Evolutionary conservation across 2,329 filamentous ascomycete genomes (phyloP), one percentile per base, ranked within the genome.

Genomic region (Parasarocladium wereldwijsianum): DNA sequence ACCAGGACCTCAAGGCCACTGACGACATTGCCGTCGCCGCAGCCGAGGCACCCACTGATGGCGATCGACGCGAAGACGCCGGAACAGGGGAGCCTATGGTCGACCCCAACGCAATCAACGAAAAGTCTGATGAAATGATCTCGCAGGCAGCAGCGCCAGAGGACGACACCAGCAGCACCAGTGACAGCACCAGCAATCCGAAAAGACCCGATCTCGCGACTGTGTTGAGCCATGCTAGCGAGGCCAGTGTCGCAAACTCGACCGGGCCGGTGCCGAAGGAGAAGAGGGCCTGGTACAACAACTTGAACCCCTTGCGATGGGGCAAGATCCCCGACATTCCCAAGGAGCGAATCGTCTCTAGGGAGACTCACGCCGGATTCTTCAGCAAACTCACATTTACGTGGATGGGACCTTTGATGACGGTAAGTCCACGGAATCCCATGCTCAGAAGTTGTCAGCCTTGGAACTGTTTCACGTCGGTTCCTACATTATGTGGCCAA

Each of bases 321-420:
- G 66, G 70, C 4, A 37, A 48, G 19, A 52, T 63, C 3, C 68
- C 71, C 2, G 57, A 65, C 0, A 55, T 76, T 1, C 73, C 74
- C 21, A 52, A 64, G 27, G 60, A 62, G 41, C 60, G 61, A 33
- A 43, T 41, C 6, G 49, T 62, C 1, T 85, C 72, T 5, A 69
- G 67, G 37, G 86, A 94, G 54, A 64, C 83, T 47, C 63, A 58
- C 4, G 86, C 86, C 5, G 58, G 67, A 3, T 76, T 85, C 44
- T 66, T 90, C 38, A 93, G 82, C 54, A 50, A 64, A 33, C 50
- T 93, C 14, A 78, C 77, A 4, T 96, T 93, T 47, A 72, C 84
- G 49, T 96, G 87, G 87, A 87, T 94, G 65, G 73, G 74, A 1
- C 76, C 83, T 2, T 48, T 96, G 32, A 96, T 96, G 86, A 64